A percentile compares a stretch with the other conserved stretches of the same genome.
These are phyloP conservation scores for Sanghuangporus weigelae DNA, from an alignment of 1,284 basidiomycete species.

Conservation along the genomic window DNA sequence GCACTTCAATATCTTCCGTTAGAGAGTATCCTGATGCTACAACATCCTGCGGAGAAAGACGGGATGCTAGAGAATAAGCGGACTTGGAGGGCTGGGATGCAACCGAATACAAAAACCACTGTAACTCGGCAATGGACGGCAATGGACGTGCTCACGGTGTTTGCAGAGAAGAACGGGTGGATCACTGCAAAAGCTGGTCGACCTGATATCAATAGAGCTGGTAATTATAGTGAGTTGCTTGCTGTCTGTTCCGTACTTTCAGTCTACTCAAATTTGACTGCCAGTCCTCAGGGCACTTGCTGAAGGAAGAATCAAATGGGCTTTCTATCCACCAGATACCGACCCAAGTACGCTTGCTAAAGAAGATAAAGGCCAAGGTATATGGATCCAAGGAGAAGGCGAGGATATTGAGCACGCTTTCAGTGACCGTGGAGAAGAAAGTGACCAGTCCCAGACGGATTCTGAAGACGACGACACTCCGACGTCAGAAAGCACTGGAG, in stretches of 20 bases:
- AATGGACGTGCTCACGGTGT: constrained; percentile 74
- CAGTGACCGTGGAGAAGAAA: constrained; percentile 8
- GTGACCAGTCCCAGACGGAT: background rate
- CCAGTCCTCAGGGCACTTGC: constrained; percentile 75
- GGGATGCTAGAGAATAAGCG: constrained; percentile 53
- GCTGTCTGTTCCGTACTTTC: background rate
- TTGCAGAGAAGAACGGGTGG: constrained; percentile 75
- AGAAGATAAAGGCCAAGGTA: constrained; percentile 33
- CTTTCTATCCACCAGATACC: constrained; percentile 70
- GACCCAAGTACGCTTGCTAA: constrained; percentile 25
- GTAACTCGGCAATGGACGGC: constrained; percentile 56
- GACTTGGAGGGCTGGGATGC: constrained; percentile 59
- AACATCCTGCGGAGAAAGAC: constrained; percentile 39
- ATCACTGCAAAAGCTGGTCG: constrained; percentile 86
- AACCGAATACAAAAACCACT: constrained; percentile 28
- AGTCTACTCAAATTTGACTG: background rate
- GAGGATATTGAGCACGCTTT: constrained; percentile 26
- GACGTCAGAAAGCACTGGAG: background rate
- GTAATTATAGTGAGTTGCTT: constrained; percentile 70
- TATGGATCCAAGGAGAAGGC: constrained; percentile 48
- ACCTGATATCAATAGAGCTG: constrained; percentile 83
- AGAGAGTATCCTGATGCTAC: constrained; percentile 64
- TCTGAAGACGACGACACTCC: background rate
- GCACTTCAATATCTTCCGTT: constrained; percentile 70
- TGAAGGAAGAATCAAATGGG: constrained; percentile 78